These are phyloP conservation scores for Deuterostichococcus epilithicus DNA, from an alignment of 139 green algal genomes.

Conservation along the genomic window DNA sequence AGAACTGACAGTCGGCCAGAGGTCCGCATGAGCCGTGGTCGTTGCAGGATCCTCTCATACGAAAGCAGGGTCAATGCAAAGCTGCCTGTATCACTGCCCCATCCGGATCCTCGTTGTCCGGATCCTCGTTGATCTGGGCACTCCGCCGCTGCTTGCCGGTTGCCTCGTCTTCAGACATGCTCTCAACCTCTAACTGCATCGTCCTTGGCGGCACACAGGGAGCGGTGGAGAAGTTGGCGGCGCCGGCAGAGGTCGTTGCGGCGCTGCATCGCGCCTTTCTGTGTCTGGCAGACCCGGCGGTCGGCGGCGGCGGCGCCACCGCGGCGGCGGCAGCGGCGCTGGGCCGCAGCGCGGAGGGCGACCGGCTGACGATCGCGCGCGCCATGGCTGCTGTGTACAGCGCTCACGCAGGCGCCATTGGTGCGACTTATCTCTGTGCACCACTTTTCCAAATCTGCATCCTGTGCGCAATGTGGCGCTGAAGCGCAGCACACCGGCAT, in stretches of 20 bases:
- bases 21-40: no score
- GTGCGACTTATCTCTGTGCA: constrained; percentile 15
- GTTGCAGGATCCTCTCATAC: no score
- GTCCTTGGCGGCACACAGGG: constrained; percentile 12
- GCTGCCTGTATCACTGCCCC: no score
- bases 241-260: constrained; percentile 74
- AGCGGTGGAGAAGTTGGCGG: constrained; percentile 60
- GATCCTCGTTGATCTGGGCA: no score
- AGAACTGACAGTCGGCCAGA: no score
- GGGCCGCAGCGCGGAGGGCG: constrained; percentile 15
- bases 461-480: background rate
- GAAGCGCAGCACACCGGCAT: no score
- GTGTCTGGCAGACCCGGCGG: constrained; percentile 48
- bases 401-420: constrained; percentile 47
- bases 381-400: constrained; percentile 84
- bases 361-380: constrained; percentile 70
- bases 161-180: no score
- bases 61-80: no score
- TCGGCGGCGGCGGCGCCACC: constrained; percentile 8
- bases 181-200: no score
- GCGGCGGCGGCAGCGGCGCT: constrained; percentile 9
- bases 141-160: background rate
- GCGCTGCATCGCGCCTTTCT: constrained; percentile 78
- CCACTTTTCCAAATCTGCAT: background rate
- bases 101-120: no score